A percentile compares a stretch with the other conserved stretches of the same genome.
phyloP scores from a whole-genome alignment of 2,329 filamentous ascomycete species.

The Orbilia blumenaviensis region DNA sequence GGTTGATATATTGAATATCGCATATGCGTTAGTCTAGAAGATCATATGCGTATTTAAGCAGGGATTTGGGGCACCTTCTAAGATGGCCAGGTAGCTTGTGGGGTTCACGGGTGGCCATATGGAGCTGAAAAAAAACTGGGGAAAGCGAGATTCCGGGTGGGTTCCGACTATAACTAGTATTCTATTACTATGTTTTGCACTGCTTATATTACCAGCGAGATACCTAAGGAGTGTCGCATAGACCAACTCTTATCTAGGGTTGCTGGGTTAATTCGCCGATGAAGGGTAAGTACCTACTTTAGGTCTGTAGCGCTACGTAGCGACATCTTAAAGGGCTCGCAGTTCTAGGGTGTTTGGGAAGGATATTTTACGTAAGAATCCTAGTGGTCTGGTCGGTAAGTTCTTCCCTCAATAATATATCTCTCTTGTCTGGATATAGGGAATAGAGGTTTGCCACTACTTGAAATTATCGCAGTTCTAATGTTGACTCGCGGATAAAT shows the following conservation, averaged over 20 bases:
- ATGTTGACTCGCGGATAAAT: conserved; percentile 29
- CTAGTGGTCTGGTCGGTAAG: neutral
- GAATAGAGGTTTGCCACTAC: neutral
- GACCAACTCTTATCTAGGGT: conserved; percentile 7
- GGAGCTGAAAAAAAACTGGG: conserved; percentile 8
- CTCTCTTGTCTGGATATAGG: neutral
- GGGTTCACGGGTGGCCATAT: neutral
- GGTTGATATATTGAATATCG: neutral
- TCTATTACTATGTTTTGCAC: neutral
- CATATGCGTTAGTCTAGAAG: no score
- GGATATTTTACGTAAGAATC: conserved; percentile 12
- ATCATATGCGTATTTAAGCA: neutral
- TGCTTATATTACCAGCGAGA: neutral
- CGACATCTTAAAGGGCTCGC: neutral
- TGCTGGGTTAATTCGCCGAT: conserved; percentile 5
- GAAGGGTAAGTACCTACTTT: no score
- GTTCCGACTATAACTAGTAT: neutral
- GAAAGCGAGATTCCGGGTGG: neutral
- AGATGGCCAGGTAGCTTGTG: neutral
- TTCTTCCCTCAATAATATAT: neutral
- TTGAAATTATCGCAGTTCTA: neutral
- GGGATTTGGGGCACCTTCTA: neutral
- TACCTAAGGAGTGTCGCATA: neutral
- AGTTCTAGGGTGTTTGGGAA: neutral
- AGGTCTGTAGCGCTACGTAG: no score